Conservation (phyloP, 495 filamentous ascomycete species). For the Penicillium goetzii region DNA sequence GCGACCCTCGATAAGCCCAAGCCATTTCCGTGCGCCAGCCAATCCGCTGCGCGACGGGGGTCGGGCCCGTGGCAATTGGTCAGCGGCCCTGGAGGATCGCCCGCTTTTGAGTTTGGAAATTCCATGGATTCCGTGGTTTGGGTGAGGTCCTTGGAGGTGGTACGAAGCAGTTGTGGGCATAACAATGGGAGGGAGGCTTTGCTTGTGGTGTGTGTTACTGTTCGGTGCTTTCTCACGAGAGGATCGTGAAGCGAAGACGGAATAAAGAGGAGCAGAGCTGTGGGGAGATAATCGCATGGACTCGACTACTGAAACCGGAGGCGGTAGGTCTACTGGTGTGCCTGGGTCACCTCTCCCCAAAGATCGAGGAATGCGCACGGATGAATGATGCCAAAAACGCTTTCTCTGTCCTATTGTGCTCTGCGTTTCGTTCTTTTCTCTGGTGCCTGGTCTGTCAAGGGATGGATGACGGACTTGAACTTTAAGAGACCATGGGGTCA, state of each 20-base stretch:
- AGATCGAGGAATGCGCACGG: conserved; percentile 8
- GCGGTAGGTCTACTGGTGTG: not conserved
- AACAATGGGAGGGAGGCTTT: conserved; percentile 1
- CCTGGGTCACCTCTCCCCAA: not conserved
- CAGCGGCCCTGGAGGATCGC: conserved; percentile 31
- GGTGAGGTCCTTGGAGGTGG: not conserved
- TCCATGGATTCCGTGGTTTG: conserved; percentile 23
- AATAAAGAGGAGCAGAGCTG: not conserved
- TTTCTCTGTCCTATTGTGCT: not conserved
- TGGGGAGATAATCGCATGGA: not conserved
- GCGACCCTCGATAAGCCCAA: conserved; percentile 33
- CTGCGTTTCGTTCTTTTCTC: not conserved
- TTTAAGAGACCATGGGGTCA: not conserved
- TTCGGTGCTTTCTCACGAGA: not conserved
- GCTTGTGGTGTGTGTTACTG: not conserved
- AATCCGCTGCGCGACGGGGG: conserved; percentile 23
- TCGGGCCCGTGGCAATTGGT: conserved; percentile 30
- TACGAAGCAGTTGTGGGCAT: not conserved
- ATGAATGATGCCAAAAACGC: not conserved
- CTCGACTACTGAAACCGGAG: conserved; percentile 1
- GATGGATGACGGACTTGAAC: conserved; percentile 1
- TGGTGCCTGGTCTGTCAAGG: not conserved
- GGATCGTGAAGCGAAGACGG: not conserved
- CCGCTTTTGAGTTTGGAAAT: conserved; percentile 30
- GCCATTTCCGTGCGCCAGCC: conserved; percentile 27